Conservation (phyloP, 345 rosid genomes). For the Syzygium oleosum region DNA sequence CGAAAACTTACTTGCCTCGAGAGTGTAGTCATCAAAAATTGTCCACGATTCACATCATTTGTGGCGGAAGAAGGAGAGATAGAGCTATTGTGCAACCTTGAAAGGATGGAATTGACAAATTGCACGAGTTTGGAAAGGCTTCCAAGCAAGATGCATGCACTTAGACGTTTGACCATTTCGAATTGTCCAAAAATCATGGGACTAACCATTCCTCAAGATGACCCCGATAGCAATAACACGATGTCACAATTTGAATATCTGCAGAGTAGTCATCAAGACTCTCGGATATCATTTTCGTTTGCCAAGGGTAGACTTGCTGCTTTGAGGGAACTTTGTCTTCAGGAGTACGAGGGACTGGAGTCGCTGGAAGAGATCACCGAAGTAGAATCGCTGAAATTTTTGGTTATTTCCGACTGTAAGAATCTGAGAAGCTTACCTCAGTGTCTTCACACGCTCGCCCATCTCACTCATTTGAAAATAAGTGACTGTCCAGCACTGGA, state of each 20-base stretch:
- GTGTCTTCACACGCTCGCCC: accelerated
- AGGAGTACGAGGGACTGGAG: accelerated
- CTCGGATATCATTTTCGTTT: no score
- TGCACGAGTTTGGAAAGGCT: no score
- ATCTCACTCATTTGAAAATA: accelerated
- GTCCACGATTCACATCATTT: background rate
- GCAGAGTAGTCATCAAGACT: accelerated
- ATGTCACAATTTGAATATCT: no score
- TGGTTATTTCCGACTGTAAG: accelerated
- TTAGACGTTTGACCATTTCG: accelerated
- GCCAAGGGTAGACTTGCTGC: no score
- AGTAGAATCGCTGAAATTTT: no score
- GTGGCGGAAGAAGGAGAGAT: accelerated
- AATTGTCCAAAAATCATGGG: background rate
- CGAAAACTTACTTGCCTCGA: accelerated
- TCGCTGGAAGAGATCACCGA: no score
- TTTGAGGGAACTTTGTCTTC: accelerated
- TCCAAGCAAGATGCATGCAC: no score
- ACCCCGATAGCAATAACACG: accelerated
- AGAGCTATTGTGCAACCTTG: accelerated
- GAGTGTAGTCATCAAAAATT: accelerated
- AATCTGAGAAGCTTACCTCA: background rate
- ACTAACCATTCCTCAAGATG: no score
- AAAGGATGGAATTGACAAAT: accelerated
- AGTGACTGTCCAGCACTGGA: accelerated